Base-by-base conservation (phyloP, 257 asterid species). In the Linaria vulgaris region DNA sequence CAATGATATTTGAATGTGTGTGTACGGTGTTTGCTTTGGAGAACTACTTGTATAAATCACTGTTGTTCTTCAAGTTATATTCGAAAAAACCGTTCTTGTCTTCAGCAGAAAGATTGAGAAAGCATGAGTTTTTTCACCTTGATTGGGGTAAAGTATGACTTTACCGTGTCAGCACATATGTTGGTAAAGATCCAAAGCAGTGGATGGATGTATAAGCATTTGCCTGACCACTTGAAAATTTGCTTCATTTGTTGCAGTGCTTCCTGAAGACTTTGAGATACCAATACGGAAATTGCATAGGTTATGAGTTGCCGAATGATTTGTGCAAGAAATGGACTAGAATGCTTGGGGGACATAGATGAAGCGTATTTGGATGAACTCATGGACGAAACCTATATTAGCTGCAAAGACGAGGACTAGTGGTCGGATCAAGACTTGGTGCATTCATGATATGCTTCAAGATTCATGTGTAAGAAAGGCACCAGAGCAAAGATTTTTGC, bases 291-390 rank as follows among this genome's bases (percentile, higher is more conserved):
- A 68, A 38, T 11, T 76, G 38, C 2, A 63, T 10, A 39, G 69
- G 4, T 11, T 76, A 9, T 76, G 81, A 79, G 61, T 73, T 3
- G 73, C 76, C 0, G 82, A 77, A 44, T 78, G 76, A 8, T 70
- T 77, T 22, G 30, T 77, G 1, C 68, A 41, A 3, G 25, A 15
- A 48, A 44, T 10, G 51, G 52, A 6, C 24, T 5, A 30, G 31
- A 7, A 41, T 24, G 48, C 58, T 62, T 70, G 25, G 71, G 57
- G 39, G 43, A 41, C 11, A 20, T 27, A 5, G 69, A 67, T 1
- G 22, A 71, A n/a, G 61, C 49, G 9, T 64, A 19, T 20, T 71
- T 71, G 38, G 56, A 9, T n/a, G 61, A 70, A 55, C 65, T 70
- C 1, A 27, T 70, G 2, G 49, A 13, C 19, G 61, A 38, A 63